Evolutionary conservation across 2,329 filamentous ascomycete species (phyloP).

Genomic region (Sodiomyces alkalinus): DNA sequence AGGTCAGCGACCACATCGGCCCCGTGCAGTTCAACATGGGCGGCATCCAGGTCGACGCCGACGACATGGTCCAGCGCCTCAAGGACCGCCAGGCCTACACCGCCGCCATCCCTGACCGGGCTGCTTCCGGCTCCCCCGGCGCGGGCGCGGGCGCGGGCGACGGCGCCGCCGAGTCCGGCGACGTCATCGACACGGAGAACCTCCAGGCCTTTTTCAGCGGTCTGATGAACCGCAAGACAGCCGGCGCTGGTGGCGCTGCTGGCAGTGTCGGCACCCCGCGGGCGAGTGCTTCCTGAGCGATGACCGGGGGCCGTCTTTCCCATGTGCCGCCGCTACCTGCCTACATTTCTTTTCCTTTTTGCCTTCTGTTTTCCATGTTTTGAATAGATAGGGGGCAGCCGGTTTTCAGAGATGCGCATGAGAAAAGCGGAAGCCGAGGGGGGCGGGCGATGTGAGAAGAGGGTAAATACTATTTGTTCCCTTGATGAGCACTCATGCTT

Average conservation of each 20-base stretch:
- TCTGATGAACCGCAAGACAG: constrained; percentile 38
- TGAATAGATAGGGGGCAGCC: too few species aligned
- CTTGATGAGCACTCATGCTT: too few species aligned
- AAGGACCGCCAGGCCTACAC: constrained; percentile 50
- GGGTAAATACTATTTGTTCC: too few species aligned
- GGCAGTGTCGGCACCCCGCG: too few species aligned
- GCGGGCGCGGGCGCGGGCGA: constrained; percentile 5
- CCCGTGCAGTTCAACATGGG: constrained; percentile 98
- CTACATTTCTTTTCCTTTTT: too few species aligned
- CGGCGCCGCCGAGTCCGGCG: constrained; percentile 17
- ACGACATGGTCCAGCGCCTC: constrained; percentile 77
- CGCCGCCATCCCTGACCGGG: constrained; percentile 21
- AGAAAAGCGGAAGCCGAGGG: too few species aligned
- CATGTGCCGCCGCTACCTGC: neutral
- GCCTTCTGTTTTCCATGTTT: neutral
- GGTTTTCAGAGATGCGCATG: too few species aligned
- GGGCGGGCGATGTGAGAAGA: too few species aligned
- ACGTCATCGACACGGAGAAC: constrained; percentile 38
- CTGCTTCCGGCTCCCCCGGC: constrained; percentile 16
- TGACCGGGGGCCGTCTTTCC: too few species aligned
- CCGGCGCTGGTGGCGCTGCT: too few species aligned
- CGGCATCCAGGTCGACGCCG: constrained; percentile 88
- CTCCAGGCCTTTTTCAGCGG: constrained; percentile 44
- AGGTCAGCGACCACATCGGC: constrained; percentile 67
- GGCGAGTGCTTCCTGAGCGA: too few species aligned